Evolutionary conservation across 441 rosid genomes (phyloP).

Genomic region (Viola pubescens): DNA sequence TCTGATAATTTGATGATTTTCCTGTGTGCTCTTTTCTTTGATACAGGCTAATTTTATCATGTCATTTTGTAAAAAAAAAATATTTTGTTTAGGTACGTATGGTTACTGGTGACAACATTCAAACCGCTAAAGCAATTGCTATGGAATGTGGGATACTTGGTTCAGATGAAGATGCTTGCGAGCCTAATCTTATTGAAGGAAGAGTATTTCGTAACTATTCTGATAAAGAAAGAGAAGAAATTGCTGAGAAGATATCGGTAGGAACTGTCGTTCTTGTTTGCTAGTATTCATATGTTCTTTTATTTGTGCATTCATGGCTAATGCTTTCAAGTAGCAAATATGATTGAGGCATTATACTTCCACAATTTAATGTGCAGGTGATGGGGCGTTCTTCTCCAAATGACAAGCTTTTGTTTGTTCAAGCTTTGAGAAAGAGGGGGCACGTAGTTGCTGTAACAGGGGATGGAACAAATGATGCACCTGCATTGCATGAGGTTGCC

Average conservation of each 20-base stretch:
- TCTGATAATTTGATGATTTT: neutral
- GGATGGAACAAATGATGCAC: slow-evolving; percentile 98
- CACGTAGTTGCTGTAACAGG: slow-evolving; percentile 96
- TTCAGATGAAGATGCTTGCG: slow-evolving; percentile 51
- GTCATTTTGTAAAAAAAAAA: neutral
- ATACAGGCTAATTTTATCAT: neutral
- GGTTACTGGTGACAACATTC: slow-evolving; percentile 95
- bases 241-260: slow-evolving; percentile 72
- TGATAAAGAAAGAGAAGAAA: slow-evolving; percentile 51
- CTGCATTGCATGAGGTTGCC: slow-evolving; percentile 89
- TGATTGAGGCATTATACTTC: slow-evolving; percentile 3
- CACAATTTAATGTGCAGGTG: slow-evolving; percentile 44
- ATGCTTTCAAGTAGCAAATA: neutral
- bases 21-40: neutral
- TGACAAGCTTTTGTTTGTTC: slow-evolving; percentile 92
- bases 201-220: slow-evolving; percentile 53
- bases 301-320: neutral
- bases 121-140: slow-evolving; percentile 95
- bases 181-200: slow-evolving; percentile 79
- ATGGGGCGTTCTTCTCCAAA: slow-evolving; percentile 96
- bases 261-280: slow-evolving; percentile 15
- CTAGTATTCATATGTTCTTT: neutral
- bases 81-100: slow-evolving; percentile 60
- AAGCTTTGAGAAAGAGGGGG: slow-evolving; percentile 70
- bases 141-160: slow-evolving; percentile 81